These are phyloP conservation scores for Yamadazyma tumulicola DNA, from an alignment of 805 yeast genomes.

Conservation along the genomic window DNA sequence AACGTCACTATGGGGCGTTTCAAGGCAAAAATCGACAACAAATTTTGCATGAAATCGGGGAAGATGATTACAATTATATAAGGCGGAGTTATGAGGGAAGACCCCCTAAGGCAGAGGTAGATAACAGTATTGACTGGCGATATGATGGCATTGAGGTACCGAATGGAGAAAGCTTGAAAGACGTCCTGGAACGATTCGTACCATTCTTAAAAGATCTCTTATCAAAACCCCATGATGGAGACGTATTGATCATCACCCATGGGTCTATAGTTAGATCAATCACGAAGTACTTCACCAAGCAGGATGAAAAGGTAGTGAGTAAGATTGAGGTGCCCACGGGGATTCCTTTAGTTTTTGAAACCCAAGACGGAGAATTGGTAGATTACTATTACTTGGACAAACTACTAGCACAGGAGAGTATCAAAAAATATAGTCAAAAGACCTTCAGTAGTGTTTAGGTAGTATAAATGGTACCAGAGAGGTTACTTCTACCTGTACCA, in stretches of 20 bases:
- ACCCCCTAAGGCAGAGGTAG: slow-evolving; percentile 31
- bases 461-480: neutral
- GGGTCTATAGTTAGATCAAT: slow-evolving; percentile 41
- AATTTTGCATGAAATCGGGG: slow-evolving; percentile 32
- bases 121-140: slow-evolving; percentile 33
- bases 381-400: slow-evolving; percentile 38
- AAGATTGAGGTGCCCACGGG: slow-evolving; percentile 44
- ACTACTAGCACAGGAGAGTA: slow-evolving; percentile 36
- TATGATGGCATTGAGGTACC: slow-evolving; percentile 31
- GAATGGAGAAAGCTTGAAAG: slow-evolving; percentile 36
- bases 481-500: neutral
- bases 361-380: slow-evolving; percentile 25
- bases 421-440: slow-evolving; percentile 33
- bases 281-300: slow-evolving; percentile 33
- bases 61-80: slow-evolving; percentile 35
- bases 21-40: slow-evolving; percentile 39
- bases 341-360: slow-evolving; percentile 41
- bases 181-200: slow-evolving; percentile 37
- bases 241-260: slow-evolving; percentile 38
- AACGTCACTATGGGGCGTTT: slow-evolving; percentile 41
- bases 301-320: slow-evolving; percentile 36
- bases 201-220: slow-evolving; percentile 34
- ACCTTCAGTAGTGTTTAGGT: slow-evolving; percentile 4
- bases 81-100: slow-evolving; percentile 35
- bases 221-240: slow-evolving; percentile 15